Evolutionary conservation across 2,329 filamentous ascomycete species (phyloP), one percentile per base, ranked within the genome.

Genomic region (Arthroderma uncinatum): DNA sequence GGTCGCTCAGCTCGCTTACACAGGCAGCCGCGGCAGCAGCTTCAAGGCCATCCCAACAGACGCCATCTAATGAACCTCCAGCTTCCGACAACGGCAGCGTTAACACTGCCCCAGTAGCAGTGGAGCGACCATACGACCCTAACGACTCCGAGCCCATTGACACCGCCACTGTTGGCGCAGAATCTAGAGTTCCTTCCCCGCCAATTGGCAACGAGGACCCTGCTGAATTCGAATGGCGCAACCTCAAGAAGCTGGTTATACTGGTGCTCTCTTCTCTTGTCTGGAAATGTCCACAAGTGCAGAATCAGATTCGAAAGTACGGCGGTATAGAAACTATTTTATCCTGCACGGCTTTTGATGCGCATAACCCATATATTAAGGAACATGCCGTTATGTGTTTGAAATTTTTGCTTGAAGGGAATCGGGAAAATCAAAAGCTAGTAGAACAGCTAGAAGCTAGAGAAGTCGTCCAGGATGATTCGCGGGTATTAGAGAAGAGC

Each of bases 351-450:
- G 82, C 84, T 33, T 93, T 93, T 68, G 92, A 97, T 67, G 89
- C 92, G 64, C 84, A 95, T 72, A 96, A 96, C 67, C 89, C 90
- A 0, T 96, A 92, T 68, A 91, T 95, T 61, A 89, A 92, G 65
- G 92, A 97, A 70, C 87, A 91, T 62, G 88, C 89, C 2, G 89
- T 91, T 53, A 84, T 95, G 68, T 91, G 87, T 63, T 78, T 94
- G n/a, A 91, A 92, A 68, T 94, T 82, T 64, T 66, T 81, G 19
- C 72, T 82, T 5, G 79, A 82, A 58, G 71, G 72, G 1, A 78
- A 77, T 57, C 66, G 68, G 10, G 75, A 76, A 57, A 75, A 82
- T 62, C 79, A 81, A 60, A 77, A 76, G 58, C 74, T 82, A 62
- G 74, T 79, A 2, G 53, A 76, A 58, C 72, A 74, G 56, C 70